These are phyloP conservation scores for Choanephora cucurbitarum DNA, from an alignment of 371 early-diverging fungal species.

Conservation along the genomic window DNA sequence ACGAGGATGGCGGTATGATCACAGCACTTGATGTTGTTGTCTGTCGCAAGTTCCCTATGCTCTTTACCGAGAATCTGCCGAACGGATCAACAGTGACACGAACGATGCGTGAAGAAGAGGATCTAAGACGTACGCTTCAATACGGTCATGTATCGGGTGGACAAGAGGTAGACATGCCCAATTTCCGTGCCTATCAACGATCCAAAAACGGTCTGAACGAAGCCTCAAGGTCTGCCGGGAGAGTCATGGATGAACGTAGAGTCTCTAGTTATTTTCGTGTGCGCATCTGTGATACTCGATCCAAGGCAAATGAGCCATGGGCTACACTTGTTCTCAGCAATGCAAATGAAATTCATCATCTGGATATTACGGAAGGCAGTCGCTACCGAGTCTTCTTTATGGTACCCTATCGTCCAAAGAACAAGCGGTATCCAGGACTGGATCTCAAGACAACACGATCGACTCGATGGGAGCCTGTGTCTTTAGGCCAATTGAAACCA, in stretches of 20 bases:
- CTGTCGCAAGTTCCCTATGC: conserved; percentile 62
- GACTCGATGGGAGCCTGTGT: conserved; percentile 48
- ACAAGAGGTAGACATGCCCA: conserved; percentile 16
- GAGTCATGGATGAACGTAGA: conserved; percentile 32
- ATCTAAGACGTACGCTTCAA: conserved; percentile 30
- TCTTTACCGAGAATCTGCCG: conserved; percentile 55
- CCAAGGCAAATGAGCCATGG: conserved; percentile 8
- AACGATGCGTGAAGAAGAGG: conserved; percentile 63
- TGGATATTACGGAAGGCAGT: conserved; percentile 32
- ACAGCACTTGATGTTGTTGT: conserved; percentile 71
- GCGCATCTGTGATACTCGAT: conserved; percentile 51
- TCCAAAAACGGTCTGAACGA: neutral
- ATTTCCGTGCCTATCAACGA: conserved; percentile 19
- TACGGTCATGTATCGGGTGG: conserved; percentile 11
- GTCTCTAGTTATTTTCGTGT: conserved; percentile 52
- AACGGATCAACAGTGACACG: conserved; percentile 53
- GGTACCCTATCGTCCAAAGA: conserved; percentile 42
- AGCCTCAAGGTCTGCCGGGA: conserved; percentile 15
- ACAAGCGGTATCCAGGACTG: conserved; percentile 32
- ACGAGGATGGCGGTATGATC: conserved; percentile 70
- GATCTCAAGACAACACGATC: conserved; percentile 40
- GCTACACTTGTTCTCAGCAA: conserved; percentile 32
- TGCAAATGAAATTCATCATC: conserved; percentile 33
- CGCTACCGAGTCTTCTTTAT: conserved; percentile 38
- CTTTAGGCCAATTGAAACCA: conserved; percentile 13